A percentile compares a stretch with the other conserved stretches of the same genome.
These are phyloP conservation scores for Sphaerulina vaccinii DNA, from an alignment of 2,329 filamentous ascomycete genomes.

Conservation along the genomic window DNA sequence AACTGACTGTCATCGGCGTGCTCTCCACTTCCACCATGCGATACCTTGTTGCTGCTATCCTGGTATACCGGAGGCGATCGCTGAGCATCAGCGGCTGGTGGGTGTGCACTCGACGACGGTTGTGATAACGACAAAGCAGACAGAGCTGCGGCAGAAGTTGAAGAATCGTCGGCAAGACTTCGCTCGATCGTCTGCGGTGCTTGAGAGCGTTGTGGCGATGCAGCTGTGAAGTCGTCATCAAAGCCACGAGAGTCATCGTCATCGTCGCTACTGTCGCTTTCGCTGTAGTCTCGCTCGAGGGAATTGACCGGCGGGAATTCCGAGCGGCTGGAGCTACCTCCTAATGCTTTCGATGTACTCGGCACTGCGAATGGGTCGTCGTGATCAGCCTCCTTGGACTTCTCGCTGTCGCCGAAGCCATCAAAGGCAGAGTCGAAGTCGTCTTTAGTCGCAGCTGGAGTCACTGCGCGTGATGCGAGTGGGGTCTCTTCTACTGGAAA, in stretches of 20 bases:
- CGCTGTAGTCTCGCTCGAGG: conserved; percentile 78
- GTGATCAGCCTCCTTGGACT: conserved; percentile 27
- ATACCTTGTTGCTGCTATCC: conserved; percentile 40
- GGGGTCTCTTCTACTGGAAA: conserved; percentile 51
- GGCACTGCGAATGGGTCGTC: conserved; percentile 44
- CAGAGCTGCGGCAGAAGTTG: conserved; percentile 7
- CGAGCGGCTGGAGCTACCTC: conserved; percentile 21
- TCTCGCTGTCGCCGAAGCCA: conserved; percentile 57
- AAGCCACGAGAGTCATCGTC: conserved; percentile 68
- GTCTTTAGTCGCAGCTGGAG: conserved; percentile 47
- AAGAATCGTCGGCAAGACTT: neutral
- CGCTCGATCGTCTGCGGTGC: conserved; percentile 4
- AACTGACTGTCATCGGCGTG: conserved; percentile 41
- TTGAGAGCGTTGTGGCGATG: conserved; percentile 41
- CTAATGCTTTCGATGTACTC: conserved; percentile 29
- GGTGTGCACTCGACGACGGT: conserved; percentile 30
- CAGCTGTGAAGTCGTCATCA: conserved; percentile 85
- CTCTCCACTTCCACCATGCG: conserved; percentile 36
- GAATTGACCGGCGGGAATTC: conserved; percentile 96
- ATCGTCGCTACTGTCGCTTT: conserved; percentile 63
- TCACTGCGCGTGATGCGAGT: conserved; percentile 47
- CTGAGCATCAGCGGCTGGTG: conserved; percentile 57
- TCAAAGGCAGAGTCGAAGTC: conserved; percentile 86
- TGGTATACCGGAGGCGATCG: conserved; percentile 59
- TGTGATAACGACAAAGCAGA: conserved; percentile 7